A percentile compares a stretch with the other conserved stretches of the same genome.
phyloP scores from a whole-genome alignment of 306 rosid species.

The Cicer arietinum region DNA sequence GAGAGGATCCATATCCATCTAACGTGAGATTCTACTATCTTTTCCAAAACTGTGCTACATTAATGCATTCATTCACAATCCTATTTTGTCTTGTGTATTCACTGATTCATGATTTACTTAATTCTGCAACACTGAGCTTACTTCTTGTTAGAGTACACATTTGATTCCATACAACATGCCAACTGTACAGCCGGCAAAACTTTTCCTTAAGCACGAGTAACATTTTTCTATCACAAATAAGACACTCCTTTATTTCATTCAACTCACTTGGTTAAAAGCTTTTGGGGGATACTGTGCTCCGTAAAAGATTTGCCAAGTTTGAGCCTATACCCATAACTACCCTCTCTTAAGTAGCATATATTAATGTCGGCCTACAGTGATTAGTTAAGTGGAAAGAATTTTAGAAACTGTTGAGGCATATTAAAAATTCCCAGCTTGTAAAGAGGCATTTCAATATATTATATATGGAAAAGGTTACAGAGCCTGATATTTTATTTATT shows the following conservation, averaged over 20 bases:
- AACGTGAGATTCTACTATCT: background rate
- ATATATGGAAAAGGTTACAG: slow-evolving; percentile 1
- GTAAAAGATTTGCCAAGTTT: slow-evolving; percentile 11
- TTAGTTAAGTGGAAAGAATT: slow-evolving; percentile 26
- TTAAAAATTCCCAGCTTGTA: slow-evolving; percentile 9
- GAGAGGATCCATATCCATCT: background rate
- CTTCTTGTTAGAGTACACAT: background rate
- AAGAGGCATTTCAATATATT: slow-evolving; percentile 3
- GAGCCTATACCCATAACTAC: slow-evolving; percentile 19
- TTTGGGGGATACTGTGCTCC: background rate
- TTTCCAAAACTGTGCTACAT: background rate
- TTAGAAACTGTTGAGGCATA: slow-evolving; percentile 1
- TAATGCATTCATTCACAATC: background rate
- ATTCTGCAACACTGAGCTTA: slow-evolving; percentile 1
- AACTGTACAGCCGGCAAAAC: background rate
- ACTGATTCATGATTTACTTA: background rate
- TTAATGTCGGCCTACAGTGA: background rate
- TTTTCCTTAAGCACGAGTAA: background rate
- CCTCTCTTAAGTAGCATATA: background rate
- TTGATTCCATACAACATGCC: background rate
- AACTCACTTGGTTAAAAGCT: background rate
- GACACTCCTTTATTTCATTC: background rate
- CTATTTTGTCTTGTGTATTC: background rate
- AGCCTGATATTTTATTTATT: slow-evolving; percentile 25
- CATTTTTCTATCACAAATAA: background rate